Evolutionary conservation across 2,329 filamentous ascomycete genomes (phyloP), one percentile per base, ranked within the genome.

Genomic region (Periconia sp.): DNA sequence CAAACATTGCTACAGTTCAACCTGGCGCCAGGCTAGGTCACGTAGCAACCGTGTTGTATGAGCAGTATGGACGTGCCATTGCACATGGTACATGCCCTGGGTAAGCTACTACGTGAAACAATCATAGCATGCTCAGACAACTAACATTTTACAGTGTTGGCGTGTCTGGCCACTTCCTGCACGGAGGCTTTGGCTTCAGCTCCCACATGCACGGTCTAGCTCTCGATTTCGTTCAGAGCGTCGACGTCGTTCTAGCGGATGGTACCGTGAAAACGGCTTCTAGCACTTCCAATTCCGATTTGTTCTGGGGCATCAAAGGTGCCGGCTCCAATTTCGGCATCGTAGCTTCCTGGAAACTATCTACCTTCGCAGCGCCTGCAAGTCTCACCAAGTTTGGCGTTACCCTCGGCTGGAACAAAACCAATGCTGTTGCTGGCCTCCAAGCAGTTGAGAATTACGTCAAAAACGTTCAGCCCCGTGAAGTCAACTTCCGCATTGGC

Each of bases 71-170:
- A 43, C 46, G 54, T 20, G 79, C 74, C 1, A 69, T 81, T 19
- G 65, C 74, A 35, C 78, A 81, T 44, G 78, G 79, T 3, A 78
- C 77, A 0, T 81, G 79, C 49, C 77, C 79, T 9, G 77, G 74
- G 33, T 37, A 37, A 37, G 33, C 15, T n/a, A 11, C 33, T 76
- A 78, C 56, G 70, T 27, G 23, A 3, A 3, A 3, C 8, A 74
- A 59, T 45, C 13, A 19, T 41, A 18, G 15, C 11, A 14, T 30
- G 7, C 19, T 33, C 11, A 14, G 18, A 6, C 18, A 14, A 13
- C 48, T 57, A 30, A 57, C 45, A 13, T n/a, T 14, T 30, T 2
- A 37, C 33, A 37, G 33, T 45, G 59, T 62, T 41, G 59, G 59
- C 43, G 41, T 58, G 27, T 54, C 48, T 9, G 59, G 59, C 10